Percentiles rank a stretch among this genome's conserved stretches.
These are phyloP conservation scores for Adansonia digitata DNA, from an alignment of 345 rosid species.

Conservation along the genomic window DNA sequence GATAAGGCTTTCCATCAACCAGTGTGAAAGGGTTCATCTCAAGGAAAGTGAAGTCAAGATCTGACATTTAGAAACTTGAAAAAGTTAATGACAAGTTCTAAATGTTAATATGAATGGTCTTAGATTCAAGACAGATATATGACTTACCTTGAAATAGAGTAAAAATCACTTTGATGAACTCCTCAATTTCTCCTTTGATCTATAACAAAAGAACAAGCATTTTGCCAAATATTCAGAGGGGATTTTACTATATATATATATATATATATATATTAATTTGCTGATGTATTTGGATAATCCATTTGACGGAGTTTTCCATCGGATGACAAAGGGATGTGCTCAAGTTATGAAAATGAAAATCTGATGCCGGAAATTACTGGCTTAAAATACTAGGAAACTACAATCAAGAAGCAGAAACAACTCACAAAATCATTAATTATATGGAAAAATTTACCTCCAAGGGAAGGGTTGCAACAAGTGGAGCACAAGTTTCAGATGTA, in stretches of 20 bases:
- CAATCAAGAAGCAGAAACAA: conserved; percentile 1
- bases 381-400: background rate
- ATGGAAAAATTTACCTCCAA: conserved; percentile 58
- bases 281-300: background rate
- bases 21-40: conserved; percentile 98
- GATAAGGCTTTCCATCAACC: conserved; percentile 92
- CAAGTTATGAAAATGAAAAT: background rate
- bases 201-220: conserved; percentile 22
- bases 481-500: conserved; percentile 69
- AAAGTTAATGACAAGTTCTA: conserved; percentile 13
- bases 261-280: background rate
- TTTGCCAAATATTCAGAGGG: conserved; percentile 1
- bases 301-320: background rate
- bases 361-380: background rate
- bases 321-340: background rate
- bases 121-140: background rate
- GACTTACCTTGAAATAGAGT: conserved; percentile 72
- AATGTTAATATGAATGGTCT: background rate
- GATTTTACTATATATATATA: background rate
- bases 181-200: conserved; percentile 64
- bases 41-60: conserved; percentile 94
- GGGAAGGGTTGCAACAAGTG: conserved; percentile 89
- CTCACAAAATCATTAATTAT: conserved; percentile 8
- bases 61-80: conserved; percentile 29
- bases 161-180: conserved; percentile 62